These are phyloP conservation scores for Nothopassalora personata DNA, from an alignment of 2,329 filamentous ascomycete species.

Conservation along the genomic window DNA sequence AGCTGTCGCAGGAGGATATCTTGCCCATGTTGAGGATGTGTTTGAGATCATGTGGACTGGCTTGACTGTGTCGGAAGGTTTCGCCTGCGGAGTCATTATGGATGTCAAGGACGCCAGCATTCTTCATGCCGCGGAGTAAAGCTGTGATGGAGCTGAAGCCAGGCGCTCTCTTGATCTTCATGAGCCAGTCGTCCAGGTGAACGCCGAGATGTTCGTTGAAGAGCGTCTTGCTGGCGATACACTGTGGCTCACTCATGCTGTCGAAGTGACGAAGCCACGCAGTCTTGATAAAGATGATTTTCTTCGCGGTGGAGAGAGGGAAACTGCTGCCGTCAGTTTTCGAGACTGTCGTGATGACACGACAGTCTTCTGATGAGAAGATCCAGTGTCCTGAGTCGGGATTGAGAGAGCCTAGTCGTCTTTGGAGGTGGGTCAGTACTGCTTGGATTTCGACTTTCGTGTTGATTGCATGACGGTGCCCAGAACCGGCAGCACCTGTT, in stretches of 20 bases:
- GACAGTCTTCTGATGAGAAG: neutral
- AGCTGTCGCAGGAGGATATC: neutral
- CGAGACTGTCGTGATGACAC: neutral
- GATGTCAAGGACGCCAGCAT: neutral
- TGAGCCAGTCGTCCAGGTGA: conserved; percentile 2
- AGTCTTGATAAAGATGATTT: neutral
- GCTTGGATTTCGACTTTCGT: neutral
- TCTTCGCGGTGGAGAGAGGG: neutral
- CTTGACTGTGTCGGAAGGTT: neutral
- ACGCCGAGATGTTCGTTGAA: neutral
- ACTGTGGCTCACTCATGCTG: neutral
- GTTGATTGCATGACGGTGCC: neutral
- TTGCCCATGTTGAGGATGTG: neutral
- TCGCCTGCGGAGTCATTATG: neutral
- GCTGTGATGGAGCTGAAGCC: neutral
- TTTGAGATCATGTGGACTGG: neutral
- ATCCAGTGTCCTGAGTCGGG: neutral
- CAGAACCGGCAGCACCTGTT: neutral
- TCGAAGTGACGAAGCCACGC: conserved; percentile 3
- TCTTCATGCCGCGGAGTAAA: neutral
- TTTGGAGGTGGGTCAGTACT: neutral
- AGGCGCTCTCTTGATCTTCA: conserved; percentile 1
- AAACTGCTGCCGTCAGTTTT: neutral
- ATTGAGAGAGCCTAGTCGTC: neutral
- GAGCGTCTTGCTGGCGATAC: neutral